Evolutionary conservation across 1,284 basidiomycete genomes (phyloP).

Genomic region (Trichosporon sp.): DNA sequence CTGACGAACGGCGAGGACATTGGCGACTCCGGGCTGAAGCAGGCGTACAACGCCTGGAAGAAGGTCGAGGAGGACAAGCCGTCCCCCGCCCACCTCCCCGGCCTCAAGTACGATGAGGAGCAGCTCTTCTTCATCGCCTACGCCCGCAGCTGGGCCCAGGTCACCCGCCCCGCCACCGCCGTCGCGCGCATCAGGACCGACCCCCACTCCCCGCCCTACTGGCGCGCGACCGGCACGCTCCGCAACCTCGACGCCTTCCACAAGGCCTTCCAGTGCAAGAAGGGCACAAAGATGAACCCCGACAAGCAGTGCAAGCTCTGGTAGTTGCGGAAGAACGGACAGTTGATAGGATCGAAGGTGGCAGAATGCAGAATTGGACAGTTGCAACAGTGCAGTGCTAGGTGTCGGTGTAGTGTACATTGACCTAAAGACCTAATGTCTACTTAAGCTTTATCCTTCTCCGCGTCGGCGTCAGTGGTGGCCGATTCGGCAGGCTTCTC

Average conservation of each 20-base stretch:
- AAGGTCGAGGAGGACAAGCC: constrained; percentile 49
- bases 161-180: constrained; percentile 58
- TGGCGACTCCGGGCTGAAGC: constrained; percentile 80
- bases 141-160: constrained; percentile 55
- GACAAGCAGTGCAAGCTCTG: constrained; percentile 18
- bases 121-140: constrained; percentile 90
- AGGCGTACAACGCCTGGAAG: constrained; percentile 82
- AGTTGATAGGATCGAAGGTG: background rate
- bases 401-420: constrained; percentile 1
- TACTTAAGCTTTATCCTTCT: constrained; percentile 8
- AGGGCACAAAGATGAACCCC: constrained; percentile 47
- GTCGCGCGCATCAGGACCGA: constrained; percentile 80
- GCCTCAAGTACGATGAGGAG: constrained; percentile 75
- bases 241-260: constrained; percentile 58
- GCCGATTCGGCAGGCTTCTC: background rate
- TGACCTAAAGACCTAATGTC: background rate
- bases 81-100: constrained; percentile 73
- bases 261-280: constrained; percentile 54
- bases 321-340: constrained; percentile 37
- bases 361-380: constrained; percentile 10
- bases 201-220: constrained; percentile 79
- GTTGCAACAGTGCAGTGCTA: background rate
- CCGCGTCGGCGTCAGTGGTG: background rate
- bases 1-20: constrained; percentile 84
- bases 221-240: constrained; percentile 78